phyloP scores from a whole-genome alignment of 441 rosid genomes.

The Syzygium malaccense region DNA sequence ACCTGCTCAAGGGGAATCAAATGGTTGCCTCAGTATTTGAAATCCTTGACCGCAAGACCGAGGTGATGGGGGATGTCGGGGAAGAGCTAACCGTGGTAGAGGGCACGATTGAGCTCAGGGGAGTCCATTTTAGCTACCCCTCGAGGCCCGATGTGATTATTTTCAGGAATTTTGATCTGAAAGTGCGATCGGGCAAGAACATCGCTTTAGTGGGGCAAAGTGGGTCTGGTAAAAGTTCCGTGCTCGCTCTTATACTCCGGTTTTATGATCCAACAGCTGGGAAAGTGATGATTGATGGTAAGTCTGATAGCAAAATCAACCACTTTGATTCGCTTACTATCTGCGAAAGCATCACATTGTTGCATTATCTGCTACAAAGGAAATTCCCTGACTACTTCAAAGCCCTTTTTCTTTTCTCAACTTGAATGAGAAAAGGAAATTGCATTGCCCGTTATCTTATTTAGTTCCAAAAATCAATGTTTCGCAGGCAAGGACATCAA shows the following conservation, averaged over 20 bases:
- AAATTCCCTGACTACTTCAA: background rate
- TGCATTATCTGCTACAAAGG: background rate
- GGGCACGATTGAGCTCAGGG: conserved; percentile 61
- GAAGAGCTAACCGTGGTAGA: conserved; percentile 55
- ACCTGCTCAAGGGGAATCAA: conserved; percentile 87
- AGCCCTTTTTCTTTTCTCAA: background rate
- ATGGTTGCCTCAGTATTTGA: conserved; percentile 87
- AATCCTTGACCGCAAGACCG: conserved; percentile 61
- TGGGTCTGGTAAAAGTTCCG: conserved; percentile 92
- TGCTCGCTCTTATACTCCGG: conserved; percentile 71
- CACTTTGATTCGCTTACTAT: background rate
- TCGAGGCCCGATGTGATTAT: conserved; percentile 74
- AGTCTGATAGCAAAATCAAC: conserved; percentile 7
- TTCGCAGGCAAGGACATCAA: conserved; percentile 58
- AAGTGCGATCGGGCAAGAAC: conserved; percentile 58
- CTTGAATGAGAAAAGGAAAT: background rate
- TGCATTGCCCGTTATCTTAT: background rate
- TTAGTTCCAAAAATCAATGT: background rate
- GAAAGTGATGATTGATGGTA: conserved; percentile 77
- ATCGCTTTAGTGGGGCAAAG: conserved; percentile 94
- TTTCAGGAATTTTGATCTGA: conserved; percentile 64
- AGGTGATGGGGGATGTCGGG: conserved; percentile 48
- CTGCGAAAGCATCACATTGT: background rate
- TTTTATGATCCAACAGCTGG: conserved; percentile 82
- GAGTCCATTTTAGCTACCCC: conserved; percentile 72